phyloP scores from a whole-genome alignment of 495 filamentous ascomycete genomes.

The Aspergillus biplanus region DNA sequence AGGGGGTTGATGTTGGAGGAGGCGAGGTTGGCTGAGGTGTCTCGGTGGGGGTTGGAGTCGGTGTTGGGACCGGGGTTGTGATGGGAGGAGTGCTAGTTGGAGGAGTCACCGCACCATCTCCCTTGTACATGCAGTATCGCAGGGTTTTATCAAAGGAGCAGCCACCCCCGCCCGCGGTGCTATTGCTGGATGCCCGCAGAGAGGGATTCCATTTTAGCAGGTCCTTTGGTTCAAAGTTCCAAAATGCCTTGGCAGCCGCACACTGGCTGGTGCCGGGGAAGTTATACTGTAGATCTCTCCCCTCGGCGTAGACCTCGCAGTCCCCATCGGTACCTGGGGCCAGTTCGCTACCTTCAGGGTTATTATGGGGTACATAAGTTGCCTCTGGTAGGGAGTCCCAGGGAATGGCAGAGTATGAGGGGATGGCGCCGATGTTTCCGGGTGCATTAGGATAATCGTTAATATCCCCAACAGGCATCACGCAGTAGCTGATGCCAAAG shows the following conservation, averaged over 20 bases:
- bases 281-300: not conserved
- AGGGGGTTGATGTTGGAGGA: not conserved
- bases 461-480: slow-evolving; percentile 12
- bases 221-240: not conserved
- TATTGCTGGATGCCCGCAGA: not conserved
- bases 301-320: not conserved
- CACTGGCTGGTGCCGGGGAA: not conserved
- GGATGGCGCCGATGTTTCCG: slow-evolving; percentile 7
- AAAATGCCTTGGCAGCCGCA: not conserved
- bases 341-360: not conserved
- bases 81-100: not conserved
- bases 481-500: slow-evolving; percentile 4
- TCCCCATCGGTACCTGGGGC: not conserved
- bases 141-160: not conserved
- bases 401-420: not conserved
- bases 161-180: not conserved
- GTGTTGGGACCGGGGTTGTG: not conserved
- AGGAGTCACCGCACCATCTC: not conserved
- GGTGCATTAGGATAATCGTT: slow-evolving; percentile 21
- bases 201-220: not conserved
- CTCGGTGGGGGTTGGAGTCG: not conserved
- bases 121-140: not conserved
- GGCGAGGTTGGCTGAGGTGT: not conserved
- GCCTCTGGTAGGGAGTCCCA: not conserved
- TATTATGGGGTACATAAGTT: not conserved